Evolutionary conservation across 768 basidiomycete genomes (phyloP).

Genomic region (Suillus americanus): DNA sequence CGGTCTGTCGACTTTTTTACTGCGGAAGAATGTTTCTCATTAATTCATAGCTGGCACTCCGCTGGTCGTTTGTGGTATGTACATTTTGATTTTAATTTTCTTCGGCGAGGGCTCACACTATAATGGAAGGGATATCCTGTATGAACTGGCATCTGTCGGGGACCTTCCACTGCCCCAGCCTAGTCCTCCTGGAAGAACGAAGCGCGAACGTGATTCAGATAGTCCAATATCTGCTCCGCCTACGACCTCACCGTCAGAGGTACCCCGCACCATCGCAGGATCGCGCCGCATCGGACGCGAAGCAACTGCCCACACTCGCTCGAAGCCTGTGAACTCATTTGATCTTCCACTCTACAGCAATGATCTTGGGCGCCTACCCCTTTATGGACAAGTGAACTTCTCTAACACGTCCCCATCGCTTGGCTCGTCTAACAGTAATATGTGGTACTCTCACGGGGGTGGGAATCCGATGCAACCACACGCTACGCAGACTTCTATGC

Average conservation of each 20-base stretch:
- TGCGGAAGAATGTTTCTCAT: neutral
- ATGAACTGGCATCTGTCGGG: conserved; percentile 69
- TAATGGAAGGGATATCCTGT: conserved; percentile 62
- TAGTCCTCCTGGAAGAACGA: conserved; percentile 50
- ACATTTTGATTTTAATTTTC: neutral
- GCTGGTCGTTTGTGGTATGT: conserved; percentile 50
- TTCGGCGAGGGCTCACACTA: neutral
- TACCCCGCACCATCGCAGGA: conserved; percentile 32
- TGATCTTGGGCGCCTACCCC: conserved; percentile 56
- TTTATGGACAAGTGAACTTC: conserved; percentile 33
- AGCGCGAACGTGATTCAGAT: conserved; percentile 65
- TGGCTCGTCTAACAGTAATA: conserved; percentile 8
- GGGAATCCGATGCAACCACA: conserved; percentile 4
- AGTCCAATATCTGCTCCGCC: conserved; percentile 32
- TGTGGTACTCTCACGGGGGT: conserved; percentile 23
- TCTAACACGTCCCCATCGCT: conserved; percentile 6
- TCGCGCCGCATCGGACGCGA: conserved; percentile 35
- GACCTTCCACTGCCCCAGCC: conserved; percentile 65
- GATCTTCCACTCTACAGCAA: conserved; percentile 55
- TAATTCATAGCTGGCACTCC: conserved; percentile 41
- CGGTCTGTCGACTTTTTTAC: conserved; percentile 26
- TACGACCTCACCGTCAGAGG: conserved; percentile 15
- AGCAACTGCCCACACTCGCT: conserved; percentile 10
- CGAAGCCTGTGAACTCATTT: conserved; percentile 18
- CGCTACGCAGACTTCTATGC: neutral